Percentiles rank a stretch among this genome's conserved stretches.
phyloP scores from a whole-genome alignment of 495 filamentous ascomycete genomes.

The Chaetomium fimeti region DNA sequence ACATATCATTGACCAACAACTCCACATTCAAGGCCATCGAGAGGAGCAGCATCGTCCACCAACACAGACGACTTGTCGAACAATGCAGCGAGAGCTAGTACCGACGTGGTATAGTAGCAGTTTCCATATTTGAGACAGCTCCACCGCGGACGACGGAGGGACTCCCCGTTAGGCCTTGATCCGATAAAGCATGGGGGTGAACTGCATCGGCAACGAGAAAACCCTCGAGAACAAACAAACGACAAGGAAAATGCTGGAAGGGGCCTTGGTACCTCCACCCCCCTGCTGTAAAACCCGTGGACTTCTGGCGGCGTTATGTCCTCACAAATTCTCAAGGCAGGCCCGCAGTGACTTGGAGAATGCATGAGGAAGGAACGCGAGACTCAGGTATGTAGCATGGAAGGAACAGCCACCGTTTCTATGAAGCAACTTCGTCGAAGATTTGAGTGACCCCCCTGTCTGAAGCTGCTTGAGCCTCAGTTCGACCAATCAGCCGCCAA shows the following conservation, averaged over 20 bases:
- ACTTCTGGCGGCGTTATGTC: too few species aligned
- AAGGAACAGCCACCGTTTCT: background rate
- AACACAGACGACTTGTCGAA: background rate
- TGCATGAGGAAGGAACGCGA: too few species aligned
- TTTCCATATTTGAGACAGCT: constrained; percentile 1
- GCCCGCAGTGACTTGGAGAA: too few species aligned
- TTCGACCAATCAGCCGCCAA: background rate
- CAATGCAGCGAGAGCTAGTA: background rate
- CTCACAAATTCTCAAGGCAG: too few species aligned
- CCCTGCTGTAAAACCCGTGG: too few species aligned
- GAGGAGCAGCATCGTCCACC: background rate
- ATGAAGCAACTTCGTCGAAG: background rate
- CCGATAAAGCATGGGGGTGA: background rate
- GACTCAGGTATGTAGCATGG: background rate
- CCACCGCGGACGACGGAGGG: background rate
- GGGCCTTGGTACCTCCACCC: too few species aligned
- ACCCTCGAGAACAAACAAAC: background rate
- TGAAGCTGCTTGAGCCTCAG: background rate
- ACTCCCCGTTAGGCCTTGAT: background rate
- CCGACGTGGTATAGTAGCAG: background rate
- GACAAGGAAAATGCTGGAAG: too few species aligned
- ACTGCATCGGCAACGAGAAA: background rate
- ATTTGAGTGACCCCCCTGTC: background rate
- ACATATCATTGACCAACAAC: background rate
- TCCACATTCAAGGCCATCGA: background rate